These are phyloP conservation scores for Ganoderma meredithae DNA, from an alignment of 1,284 basidiomycete species.

Conservation along the genomic window DNA sequence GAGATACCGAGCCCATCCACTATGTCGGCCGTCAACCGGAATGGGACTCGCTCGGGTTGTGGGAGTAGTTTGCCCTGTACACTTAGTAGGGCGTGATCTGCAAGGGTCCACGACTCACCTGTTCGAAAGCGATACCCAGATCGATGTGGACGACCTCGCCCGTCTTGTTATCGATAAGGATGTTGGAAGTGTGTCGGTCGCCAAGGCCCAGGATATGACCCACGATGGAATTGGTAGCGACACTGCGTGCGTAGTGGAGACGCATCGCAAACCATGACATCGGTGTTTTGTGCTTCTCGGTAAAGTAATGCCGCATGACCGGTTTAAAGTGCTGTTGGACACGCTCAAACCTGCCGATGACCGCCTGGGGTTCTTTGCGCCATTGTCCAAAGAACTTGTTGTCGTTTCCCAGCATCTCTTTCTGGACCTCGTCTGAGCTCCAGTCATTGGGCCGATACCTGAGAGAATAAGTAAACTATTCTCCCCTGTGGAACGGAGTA, in stretches of 20 bases:
- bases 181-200: conserved; percentile 93
- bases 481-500: not conserved
- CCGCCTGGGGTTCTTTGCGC: conserved; percentile 40
- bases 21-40: conserved; percentile 93
- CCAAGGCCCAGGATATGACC: conserved; percentile 94
- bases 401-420: conserved; percentile 34
- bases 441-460: conserved; percentile 54
- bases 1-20: conserved; percentile 93
- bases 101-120: conserved; percentile 55
- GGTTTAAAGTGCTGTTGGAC: conserved; percentile 74
- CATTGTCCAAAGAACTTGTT: conserved; percentile 32
- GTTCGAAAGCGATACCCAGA: conserved; percentile 96
- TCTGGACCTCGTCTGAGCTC: conserved; percentile 32
- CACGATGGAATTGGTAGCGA: conserved; percentile 94
- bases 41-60: conserved; percentile 92
- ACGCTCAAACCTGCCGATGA: conserved; percentile 59
- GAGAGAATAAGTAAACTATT: not conserved
- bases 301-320: conserved; percentile 95
- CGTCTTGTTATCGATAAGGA: conserved; percentile 83
- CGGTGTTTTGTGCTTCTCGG: conserved; percentile 87
- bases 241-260: conserved; percentile 89
- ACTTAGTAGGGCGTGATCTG: not conserved
- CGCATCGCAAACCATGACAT: conserved; percentile 95
- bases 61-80: conserved; percentile 81
- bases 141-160: conserved; percentile 97